A percentile compares a stretch with the other conserved stretches of the same genome.
Evolutionary conservation across 2,329 filamentous ascomycete species (phyloP).

Genomic region (Neofusicoccum umdonicola): DNA sequence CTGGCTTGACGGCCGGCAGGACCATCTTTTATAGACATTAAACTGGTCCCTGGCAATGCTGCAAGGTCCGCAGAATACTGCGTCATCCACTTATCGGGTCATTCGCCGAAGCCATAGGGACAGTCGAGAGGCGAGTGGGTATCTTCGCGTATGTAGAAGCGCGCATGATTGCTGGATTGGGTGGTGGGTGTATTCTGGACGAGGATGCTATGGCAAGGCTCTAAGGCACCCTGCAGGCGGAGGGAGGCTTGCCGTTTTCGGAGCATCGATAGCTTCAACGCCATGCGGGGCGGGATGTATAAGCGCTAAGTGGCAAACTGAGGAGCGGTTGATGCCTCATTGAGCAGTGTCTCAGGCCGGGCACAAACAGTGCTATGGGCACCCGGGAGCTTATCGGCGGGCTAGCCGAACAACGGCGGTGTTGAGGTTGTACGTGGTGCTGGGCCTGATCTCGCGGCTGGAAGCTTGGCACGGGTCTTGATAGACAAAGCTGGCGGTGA

Average conservation of each 20-base stretch:
- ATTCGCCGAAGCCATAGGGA: constrained; percentile 9
- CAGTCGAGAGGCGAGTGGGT: neutral
- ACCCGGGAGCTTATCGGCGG: neutral
- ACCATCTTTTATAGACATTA: constrained; percentile 5
- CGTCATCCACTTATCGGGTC: constrained; percentile 9
- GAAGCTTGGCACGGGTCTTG: neutral
- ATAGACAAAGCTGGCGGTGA: neutral
- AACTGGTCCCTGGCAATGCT: neutral
- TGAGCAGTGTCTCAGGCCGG: neutral
- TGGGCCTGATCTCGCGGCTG: neutral
- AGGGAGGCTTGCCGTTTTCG: neutral
- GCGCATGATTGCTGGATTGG: constrained; percentile 10
- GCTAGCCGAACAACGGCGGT: neutral
- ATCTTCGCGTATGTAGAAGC: neutral
- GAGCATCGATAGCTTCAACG: neutral
- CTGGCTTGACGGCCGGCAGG: neutral
- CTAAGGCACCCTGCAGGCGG: constrained; percentile 4
- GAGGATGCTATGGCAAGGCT: constrained; percentile 1
- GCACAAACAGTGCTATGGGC: neutral
- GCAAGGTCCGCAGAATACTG: neutral
- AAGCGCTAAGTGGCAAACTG: neutral
- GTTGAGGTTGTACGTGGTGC: neutral
- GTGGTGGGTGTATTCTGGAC: neutral
- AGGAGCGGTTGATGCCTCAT: neutral
- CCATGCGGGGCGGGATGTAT: neutral